Evolutionary conservation across 768 basidiomycete species (phyloP).

Genomic region (Rhodotorula paludigena): DNA sequence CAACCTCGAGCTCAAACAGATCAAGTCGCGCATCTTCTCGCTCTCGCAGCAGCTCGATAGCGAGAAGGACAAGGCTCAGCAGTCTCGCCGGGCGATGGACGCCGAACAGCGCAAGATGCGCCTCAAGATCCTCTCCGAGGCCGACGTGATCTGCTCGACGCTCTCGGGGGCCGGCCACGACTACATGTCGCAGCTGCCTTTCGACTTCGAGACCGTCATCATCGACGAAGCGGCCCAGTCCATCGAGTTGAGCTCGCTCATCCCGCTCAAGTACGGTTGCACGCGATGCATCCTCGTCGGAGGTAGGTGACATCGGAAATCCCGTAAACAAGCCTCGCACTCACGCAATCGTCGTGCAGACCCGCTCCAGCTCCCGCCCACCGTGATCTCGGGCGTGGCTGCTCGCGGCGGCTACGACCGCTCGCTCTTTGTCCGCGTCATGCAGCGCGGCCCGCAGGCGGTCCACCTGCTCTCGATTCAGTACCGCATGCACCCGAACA

Average conservation of each 20-base stretch:
- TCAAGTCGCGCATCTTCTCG: constrained; percentile 62
- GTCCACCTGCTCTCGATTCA: constrained; percentile 96
- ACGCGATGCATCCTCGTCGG: constrained; percentile 88
- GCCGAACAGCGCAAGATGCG: constrained; percentile 69
- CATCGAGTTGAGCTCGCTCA: constrained; percentile 87
- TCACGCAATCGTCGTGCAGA: constrained; percentile 41
- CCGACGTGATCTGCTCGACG: constrained; percentile 90
- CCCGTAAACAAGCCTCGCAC: background rate
- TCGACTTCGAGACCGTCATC: constrained; percentile 90
- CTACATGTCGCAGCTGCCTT: constrained; percentile 58
- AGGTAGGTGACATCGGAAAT: constrained; percentile 50
- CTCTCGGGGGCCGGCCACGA: constrained; percentile 92
- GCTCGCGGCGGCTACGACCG: constrained; percentile 72
- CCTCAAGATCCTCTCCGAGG: constrained; percentile 70
- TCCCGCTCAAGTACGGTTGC: constrained; percentile 84
- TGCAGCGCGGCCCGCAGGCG: constrained; percentile 68
- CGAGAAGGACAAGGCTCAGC: constrained; percentile 75
- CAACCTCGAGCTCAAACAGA: constrained; percentile 64
- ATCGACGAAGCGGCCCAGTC: constrained; percentile 98
- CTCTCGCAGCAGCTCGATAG: constrained; percentile 68
- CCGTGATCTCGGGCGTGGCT: constrained; percentile 65
- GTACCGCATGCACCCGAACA: constrained; percentile 98
- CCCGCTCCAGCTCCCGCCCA: constrained; percentile 81
- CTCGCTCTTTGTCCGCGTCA: constrained; percentile 76
- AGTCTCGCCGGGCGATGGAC: constrained; percentile 73